A percentile compares a stretch with the other conserved stretches of the same genome.
Evolutionary conservation across 306 rosid species (phyloP).

Genomic region (Glycine tomentella): DNA sequence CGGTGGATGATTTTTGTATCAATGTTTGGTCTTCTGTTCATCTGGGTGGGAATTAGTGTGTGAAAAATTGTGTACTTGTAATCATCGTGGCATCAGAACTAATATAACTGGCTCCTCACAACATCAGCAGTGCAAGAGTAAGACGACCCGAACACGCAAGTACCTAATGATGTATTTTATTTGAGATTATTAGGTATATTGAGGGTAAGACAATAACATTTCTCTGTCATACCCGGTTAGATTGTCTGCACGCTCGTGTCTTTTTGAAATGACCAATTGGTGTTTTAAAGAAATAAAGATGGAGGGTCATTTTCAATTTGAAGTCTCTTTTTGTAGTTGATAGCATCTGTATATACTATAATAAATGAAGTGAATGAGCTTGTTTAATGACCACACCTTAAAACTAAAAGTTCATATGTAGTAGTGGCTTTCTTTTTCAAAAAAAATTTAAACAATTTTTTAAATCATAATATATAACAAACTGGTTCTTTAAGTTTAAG

Average conservation of each 20-base stretch:
- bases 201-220: constrained; percentile 13
- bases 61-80: constrained; percentile 46
- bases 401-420: background rate
- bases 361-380: background rate
- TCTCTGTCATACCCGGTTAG: constrained; percentile 6
- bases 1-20: constrained; percentile 53
- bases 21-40: constrained; percentile 49
- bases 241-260: constrained; percentile 22
- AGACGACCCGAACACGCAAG: constrained; percentile 26
- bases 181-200: constrained; percentile 30
- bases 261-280: background rate
- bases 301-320: constrained; percentile 41
- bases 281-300: background rate
- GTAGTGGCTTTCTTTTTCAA: background rate
- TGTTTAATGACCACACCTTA: background rate
- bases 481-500: too few relatives aligned
- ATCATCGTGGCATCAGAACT: constrained; percentile 49
- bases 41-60: constrained; percentile 45
- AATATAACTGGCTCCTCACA: constrained; percentile 46
- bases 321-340: constrained; percentile 20
- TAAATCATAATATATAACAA: background rate
- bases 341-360: background rate
- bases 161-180: constrained; percentile 25
- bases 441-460: background rate
- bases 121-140: constrained; percentile 28